Evolutionary conservation across 192 early-diverging fungal species (phyloP), one percentile per base, ranked within the genome.

Genomic region (Jimgerdemannia flammicorona): DNA sequence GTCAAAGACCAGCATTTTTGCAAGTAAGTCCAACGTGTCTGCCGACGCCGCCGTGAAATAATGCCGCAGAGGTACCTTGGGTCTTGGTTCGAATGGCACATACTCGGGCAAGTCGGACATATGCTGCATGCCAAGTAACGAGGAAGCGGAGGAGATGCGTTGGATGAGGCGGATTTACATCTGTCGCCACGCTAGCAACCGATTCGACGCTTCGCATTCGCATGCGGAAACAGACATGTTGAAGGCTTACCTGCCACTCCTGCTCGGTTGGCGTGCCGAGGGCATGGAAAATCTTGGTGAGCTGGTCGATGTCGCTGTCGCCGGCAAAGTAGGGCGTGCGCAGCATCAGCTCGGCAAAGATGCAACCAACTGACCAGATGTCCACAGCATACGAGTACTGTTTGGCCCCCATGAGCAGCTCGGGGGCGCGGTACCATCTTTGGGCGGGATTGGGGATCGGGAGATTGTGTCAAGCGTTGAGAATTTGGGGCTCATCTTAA

Each of bases 291-390:
- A 94, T 95, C 1, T 87, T 89, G 4, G 86, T 88, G 17, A 95
- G 81, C 75, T 94, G 93, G 54, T 89, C 90, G 80, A 95, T 80
- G 69, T 95, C 93, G 0, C 89, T 83, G n/a, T 93, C 93, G 44
- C 90, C 94, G 0, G 98, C 90, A 43, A 99, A 75, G 76, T 94
- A 98, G 3, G 98, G 97, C 11, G 91, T 90, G 39, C 98, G 88
- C 74, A 98, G 79, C 87, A 98, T 89, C 14, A 99, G 90, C 74
- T 99, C 98, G 7, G 97, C 98, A 93, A 99, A 99, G 44, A 99
- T 97, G 75, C 98, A 98, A 19, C 97, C 98, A 39, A 95, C 91
- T 0, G 97, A 89, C 98, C 98, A 99, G 14, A 99, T 97, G 76
- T 99, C 98, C 10, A 98, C 91, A 0, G 90, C 91, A 8, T 90